Evolutionary conservation across 208 protist genomes (phyloP), one percentile per base, ranked within the genome.

Genomic region (Trypanosoma congolense): DNA sequence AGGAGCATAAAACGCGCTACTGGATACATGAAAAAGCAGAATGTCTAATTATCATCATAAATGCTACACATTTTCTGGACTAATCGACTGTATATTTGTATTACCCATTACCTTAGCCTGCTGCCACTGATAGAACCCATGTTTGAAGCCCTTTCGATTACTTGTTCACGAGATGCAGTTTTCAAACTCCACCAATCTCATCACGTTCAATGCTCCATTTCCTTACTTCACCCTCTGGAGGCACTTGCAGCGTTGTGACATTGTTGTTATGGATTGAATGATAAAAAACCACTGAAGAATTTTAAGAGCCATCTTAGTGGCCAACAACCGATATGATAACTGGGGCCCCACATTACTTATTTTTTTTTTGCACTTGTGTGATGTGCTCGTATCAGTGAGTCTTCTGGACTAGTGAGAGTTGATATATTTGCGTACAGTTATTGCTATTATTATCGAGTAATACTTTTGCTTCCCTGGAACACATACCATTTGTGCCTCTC

Each of bases 111-210:
- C 59, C 59, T 74, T 0, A 80, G 86, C 14, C 31, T 93, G 18
- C 60, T 93, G 24, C 80, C 86, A 4, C 76, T 82, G 42, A 51
- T 81, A 5, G 45, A 54, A 9, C 31, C 87, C 19, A 53, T 65
- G 29, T 83, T 78, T 54, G 86, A 93, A 51, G 74, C 90, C 6
- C 77, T 93, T 49, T 90, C 81, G 9, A 87, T 87, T 59, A 81
- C 86, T 14, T 90, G 28, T 76, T 75, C 49, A 87, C 80, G 1
- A 70, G 52, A 38, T 49, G 49, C 2, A 87, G 79, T 68, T 52
- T 56, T 24, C 35, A 60, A 3, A 38, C 70, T 8, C 51, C 63
- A 16, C 59, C 38, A 33, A 40, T 58, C 14, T 62, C 60, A 36
- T 67, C 66, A 19, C 60, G 57, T 14, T 38, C 63, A 9, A 41